Evolutionary conservation across 2,329 filamentous ascomycete species (phyloP), one percentile per base, ranked within the genome.

Genomic region (Mycosphaerelloides madeirae): DNA sequence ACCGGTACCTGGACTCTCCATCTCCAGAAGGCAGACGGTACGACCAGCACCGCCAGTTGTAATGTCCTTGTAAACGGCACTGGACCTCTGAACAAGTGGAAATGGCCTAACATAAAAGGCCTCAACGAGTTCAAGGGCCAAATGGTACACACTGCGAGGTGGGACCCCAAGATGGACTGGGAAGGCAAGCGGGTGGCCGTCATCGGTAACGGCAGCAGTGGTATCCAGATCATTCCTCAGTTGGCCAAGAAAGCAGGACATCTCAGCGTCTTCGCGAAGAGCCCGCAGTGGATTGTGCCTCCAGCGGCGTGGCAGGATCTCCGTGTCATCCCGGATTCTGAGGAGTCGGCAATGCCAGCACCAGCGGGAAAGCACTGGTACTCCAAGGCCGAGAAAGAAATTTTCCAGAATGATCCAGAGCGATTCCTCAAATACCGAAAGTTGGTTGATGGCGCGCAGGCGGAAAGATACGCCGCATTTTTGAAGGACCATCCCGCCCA

Each of bases 251-350:
- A 55, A 16, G 62, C 61, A 2, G 52, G 50, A 5, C n/a, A n/a
- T n/a, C n/a, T n/a, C n/a, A n/a, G n/a, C n/a, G n/a, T n/a, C 58
- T 73, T 68, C 47, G 60, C 66, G 31, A 63, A 69, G 41, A 68
- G 64, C 31, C 70, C 68, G 2, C 63, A 64, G 29, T 68, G 70
- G 11, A 81, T 80, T 51, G 58, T n/a, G n/a, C n/a, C n/a, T n/a
- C n/a, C n/a, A n/a, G n/a, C n/a, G n/a, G n/a, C n/a, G n/a, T n/a
- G n/a, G n/a, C n/a, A n/a, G n/a, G n/a, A n/a, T n/a, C n/a, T n/a
- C n/a, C n/a, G n/a, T n/a, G n/a, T n/a, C n/a, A n/a, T n/a, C n/a
- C n/a, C n/a, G n/a, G n/a, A n/a, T n/a, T n/a, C n/a, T n/a, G n/a
- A n/a, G n/a, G n/a, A n/a, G n/a, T n/a, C n/a, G n/a, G n/a, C n/a